A percentile compares a stretch with the other conserved stretches of the same genome.
Evolutionary conservation across 1,139 yeast species (phyloP).

Genomic region (Diutina pseudorugosa): DNA sequence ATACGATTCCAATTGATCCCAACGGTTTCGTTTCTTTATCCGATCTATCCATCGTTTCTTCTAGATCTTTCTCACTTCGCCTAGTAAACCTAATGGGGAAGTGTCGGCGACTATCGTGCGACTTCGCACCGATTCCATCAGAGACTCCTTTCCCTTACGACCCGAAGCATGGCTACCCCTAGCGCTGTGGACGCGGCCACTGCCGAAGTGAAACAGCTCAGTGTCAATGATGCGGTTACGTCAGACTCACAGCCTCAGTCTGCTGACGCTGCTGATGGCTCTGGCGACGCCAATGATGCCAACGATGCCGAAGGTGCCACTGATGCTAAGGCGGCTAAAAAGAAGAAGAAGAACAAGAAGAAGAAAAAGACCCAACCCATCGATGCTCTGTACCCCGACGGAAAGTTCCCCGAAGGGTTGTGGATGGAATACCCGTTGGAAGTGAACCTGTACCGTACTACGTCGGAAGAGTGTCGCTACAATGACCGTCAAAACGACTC

Average conservation of each 20-base stretch:
- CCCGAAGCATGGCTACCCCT: background rate
- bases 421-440: constrained; percentile 67
- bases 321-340: background rate
- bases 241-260: background rate
- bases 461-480: constrained; percentile 78
- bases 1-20: too few species aligned
- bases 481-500: constrained; percentile 54
- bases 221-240: background rate
- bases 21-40: too few species aligned
- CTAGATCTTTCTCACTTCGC: too few species aligned
- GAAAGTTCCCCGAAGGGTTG: constrained; percentile 79
- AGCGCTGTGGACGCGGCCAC: background rate
- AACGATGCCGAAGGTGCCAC: background rate
- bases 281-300: background rate
- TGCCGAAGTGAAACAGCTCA: background rate
- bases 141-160: background rate
- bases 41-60: too few species aligned
- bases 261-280: background rate
- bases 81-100: too few species aligned
- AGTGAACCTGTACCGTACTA: constrained; percentile 61
- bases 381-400: constrained; percentile 56
- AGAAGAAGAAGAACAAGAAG: constrained; percentile 5
- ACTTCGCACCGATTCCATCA: background rate
- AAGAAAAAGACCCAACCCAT: constrained; percentile 17
- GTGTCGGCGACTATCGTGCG: too few species aligned